Evolutionary conservation across 2,329 filamentous ascomycete species (phyloP).

Genomic region (Ceratocystis destructans): DNA sequence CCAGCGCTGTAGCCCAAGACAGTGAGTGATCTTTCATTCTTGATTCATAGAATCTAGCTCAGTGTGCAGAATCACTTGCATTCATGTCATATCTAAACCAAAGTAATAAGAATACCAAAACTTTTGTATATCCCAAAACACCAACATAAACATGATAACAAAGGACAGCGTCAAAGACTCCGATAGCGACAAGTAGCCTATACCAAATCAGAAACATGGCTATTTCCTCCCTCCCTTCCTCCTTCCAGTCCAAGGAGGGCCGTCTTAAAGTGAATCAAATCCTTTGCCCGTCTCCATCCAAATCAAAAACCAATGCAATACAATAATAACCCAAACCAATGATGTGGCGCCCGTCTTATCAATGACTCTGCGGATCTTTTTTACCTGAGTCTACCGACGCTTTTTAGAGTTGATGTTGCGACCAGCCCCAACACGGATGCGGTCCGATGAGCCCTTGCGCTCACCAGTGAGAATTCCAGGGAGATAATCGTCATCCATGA

Average conservation of each 20-base stretch:
- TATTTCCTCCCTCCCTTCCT: background rate
- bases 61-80: background rate
- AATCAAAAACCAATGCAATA: constrained; percentile 2
- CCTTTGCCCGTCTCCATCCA: background rate
- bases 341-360: background rate
- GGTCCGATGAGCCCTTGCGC: constrained; percentile 48
- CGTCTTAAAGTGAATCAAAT: background rate
- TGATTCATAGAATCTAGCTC: background rate
- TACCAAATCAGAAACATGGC: background rate
- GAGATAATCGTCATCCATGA: constrained; percentile 92
- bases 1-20: no score
- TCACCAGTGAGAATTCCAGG: constrained; percentile 74
- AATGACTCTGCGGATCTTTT: background rate
- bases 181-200: background rate
- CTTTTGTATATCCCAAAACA: constrained; percentile 18
- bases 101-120: background rate
- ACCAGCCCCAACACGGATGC: constrained; percentile 70
- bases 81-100: constrained; percentile 3
- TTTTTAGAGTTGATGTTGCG: constrained; percentile 60
- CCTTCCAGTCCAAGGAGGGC: background rate
- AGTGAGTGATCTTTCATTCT: background rate
- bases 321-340: background rate
- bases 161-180: background rate
- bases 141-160: constrained; percentile 5
- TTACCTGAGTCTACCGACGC: constrained; percentile 5